Evolutionary conservation across 441 rosid species (phyloP).

Genomic region (Bruguiera hainesii): DNA sequence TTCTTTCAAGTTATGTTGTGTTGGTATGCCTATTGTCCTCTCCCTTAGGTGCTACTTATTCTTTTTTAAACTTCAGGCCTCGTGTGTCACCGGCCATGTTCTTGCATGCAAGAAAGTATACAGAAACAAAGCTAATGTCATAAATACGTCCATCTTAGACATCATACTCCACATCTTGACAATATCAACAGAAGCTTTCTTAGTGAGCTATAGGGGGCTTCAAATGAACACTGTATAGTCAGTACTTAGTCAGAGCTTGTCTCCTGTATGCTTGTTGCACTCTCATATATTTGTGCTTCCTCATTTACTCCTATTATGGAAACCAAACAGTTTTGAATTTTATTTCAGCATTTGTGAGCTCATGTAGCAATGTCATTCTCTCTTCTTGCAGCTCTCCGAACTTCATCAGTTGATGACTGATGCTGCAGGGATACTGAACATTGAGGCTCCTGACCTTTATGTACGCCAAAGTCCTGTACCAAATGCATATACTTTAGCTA

Average conservation of each 20-base stretch:
- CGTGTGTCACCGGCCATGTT: no score
- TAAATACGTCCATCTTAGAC: no score
- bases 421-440: constrained; percentile 74
- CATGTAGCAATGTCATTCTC: constrained; percentile 5
- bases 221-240: no score
- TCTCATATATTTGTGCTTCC: neutral
- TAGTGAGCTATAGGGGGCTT: no score
- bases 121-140: no score
- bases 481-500: constrained; percentile 86
- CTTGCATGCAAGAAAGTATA: no score
- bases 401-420: constrained; percentile 80
- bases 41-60: no score
- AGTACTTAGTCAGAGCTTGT: neutral
- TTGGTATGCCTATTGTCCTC: no score
- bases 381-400: constrained; percentile 64
- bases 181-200: no score
- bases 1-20: no score
- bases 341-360: neutral
- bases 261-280: neutral
- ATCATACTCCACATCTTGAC: no score
- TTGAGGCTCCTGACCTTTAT: constrained; percentile 86
- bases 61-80: no score
- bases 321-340: neutral
- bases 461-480: constrained; percentile 93
- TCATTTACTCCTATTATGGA: neutral